These are phyloP conservation scores for Penicillium crustosum DNA, from an alignment of 2,329 filamentous ascomycete species.

Conservation along the genomic window DNA sequence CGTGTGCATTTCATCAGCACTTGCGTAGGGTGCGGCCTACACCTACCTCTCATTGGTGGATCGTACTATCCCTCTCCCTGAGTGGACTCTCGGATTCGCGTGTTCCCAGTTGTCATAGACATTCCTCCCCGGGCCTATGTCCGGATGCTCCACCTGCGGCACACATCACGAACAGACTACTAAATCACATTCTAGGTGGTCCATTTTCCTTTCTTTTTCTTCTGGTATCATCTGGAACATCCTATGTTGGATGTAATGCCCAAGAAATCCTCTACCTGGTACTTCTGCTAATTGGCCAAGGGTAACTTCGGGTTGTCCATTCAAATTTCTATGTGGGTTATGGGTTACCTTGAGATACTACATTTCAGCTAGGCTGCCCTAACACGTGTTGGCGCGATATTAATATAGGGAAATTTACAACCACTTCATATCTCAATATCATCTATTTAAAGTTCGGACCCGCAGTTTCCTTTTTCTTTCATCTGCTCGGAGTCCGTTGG, in stretches of 20 bases:
- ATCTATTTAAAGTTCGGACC: background rate
- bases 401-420: background rate
- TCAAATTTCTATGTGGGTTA: background rate
- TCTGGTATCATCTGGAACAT: too few relatives aligned
- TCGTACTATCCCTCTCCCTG: slow-evolving; percentile 1
- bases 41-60: slow-evolving; percentile 16
- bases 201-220: background rate
- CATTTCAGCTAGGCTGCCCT: background rate
- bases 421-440: background rate
- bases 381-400: background rate
- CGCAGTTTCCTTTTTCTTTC: background rate
- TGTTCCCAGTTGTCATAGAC: slow-evolving; percentile 23
- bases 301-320: background rate
- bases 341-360: background rate
- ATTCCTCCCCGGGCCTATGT: slow-evolving; percentile 8
- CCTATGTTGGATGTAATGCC: background rate
- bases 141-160: slow-evolving; percentile 3
- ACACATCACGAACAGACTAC: slow-evolving; percentile 6
- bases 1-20: slow-evolving; percentile 19
- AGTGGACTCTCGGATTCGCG: slow-evolving; percentile 29
- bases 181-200: background rate
- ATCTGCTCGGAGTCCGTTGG: background rate
- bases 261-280: background rate
- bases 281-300: background rate
- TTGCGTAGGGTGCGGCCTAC: slow-evolving; percentile 9